A percentile compares a stretch with the other conserved stretches of the same genome.
These are phyloP conservation scores for Ganoderma lingzhi DNA, from an alignment of 1,284 basidiomycete genomes.

Conservation along the genomic window DNA sequence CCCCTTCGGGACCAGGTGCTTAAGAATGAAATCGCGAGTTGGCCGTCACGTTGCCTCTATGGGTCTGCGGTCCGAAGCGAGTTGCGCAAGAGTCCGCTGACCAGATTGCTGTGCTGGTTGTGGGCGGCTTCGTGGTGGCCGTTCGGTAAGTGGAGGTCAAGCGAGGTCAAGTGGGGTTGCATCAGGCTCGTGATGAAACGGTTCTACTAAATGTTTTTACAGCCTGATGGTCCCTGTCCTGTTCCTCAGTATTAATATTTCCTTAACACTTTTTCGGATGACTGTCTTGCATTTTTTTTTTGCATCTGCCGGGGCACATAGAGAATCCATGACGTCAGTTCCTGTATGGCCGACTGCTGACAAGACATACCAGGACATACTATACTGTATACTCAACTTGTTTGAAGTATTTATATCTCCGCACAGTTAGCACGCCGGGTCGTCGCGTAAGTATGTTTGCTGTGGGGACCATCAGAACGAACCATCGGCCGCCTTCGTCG, in stretches of 20 bases:
- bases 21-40: too few species aligned
- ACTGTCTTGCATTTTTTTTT: neutral
- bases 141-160: neutral
- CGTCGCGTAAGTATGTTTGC: too few species aligned
- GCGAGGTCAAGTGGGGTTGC: neutral
- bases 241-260: neutral
- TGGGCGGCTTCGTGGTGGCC: neutral
- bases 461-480: neutral
- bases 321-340: neutral
- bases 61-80: conserved; percentile 3
- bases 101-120: conserved; percentile 2
- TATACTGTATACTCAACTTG: neutral
- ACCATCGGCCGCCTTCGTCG: neutral
- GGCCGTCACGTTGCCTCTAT: neutral
- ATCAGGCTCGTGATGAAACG: conserved; percentile 1
- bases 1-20: neutral
- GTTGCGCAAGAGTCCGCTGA: neutral
- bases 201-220: neutral
- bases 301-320: neutral
- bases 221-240: neutral
- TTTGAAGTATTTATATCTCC: neutral
- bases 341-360: neutral
- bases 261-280: neutral
- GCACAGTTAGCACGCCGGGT: too few species aligned
- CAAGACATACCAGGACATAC: too few species aligned